phyloP scores from a whole-genome alignment of 805 yeast genomes.

The Pichia thaimueangensis region DNA sequence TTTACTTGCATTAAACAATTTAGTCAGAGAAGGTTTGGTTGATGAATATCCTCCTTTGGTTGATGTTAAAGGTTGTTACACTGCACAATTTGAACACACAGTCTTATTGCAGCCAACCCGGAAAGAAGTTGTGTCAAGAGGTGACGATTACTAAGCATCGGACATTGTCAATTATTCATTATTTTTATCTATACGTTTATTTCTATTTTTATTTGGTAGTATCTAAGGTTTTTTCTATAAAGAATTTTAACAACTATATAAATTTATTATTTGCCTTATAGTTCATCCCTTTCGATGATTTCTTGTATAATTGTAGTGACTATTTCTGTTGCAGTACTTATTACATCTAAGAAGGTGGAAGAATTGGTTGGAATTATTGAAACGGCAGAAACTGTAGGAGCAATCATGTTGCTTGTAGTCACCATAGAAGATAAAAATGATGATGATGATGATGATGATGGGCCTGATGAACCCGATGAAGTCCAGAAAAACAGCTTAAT shows the following conservation, averaged over 20 bases:
- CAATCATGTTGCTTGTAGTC: too few relatives aligned
- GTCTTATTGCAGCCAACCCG: constrained; percentile 80
- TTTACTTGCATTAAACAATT: constrained; percentile 73
- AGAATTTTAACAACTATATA: too few relatives aligned
- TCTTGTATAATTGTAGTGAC: background rate
- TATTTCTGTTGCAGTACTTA: too few relatives aligned
- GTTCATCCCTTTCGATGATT: background rate
- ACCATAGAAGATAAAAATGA: background rate
- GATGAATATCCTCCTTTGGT: constrained; percentile 91
- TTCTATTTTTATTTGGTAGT: background rate
- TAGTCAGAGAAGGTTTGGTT: constrained; percentile 82
- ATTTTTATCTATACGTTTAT: background rate
- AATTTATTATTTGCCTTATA: too few relatives aligned
- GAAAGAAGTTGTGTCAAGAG: constrained; percentile 92
- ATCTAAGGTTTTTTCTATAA: background rate
- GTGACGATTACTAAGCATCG: constrained; percentile 92
- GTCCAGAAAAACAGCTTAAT: constrained; percentile 10
- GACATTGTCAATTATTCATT: too few relatives aligned
- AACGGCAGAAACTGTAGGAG: too few relatives aligned
- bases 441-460: background rate
- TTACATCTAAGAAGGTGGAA: too few relatives aligned
- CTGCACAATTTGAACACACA: constrained; percentile 97
- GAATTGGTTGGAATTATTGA: too few relatives aligned
- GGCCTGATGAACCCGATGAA: background rate
- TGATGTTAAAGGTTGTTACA: constrained; percentile 78